These are phyloP conservation scores for Plasmodium blacklocki DNA, from an alignment of 169 alveolate genomes.

Conservation along the genomic window DNA sequence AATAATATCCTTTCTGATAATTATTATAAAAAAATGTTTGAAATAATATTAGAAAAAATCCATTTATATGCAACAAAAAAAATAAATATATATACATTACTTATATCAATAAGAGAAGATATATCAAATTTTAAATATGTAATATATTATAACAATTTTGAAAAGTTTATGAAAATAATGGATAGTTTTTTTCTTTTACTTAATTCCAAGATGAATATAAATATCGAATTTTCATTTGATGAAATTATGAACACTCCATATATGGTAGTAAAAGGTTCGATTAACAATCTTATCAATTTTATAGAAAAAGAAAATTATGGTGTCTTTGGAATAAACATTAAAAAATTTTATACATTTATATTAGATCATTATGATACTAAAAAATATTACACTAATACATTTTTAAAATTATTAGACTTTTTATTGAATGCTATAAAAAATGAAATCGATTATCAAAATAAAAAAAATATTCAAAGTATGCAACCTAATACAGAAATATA, in stretches of 20 bases:
- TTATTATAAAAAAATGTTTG: conserved; percentile 43
- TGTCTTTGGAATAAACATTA: conserved; percentile 21
- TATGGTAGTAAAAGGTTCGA: conserved; percentile 16
- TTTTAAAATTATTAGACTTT: conserved; percentile 24
- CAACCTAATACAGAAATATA: neutral
- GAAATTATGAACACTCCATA: conserved; percentile 39
- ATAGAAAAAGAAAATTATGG: conserved; percentile 27
- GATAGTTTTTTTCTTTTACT: conserved; percentile 27
- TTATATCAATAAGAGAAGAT: conserved; percentile 68
- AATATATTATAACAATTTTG: conserved; percentile 43
- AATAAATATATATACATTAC: conserved; percentile 34
- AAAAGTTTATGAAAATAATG: conserved; percentile 50
- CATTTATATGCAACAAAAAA: conserved; percentile 26
- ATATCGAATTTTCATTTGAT: conserved; percentile 46
- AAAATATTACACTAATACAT: conserved; percentile 8
- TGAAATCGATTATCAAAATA: conserved; percentile 15
- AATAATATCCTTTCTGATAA: conserved; percentile 18
- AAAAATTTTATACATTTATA: conserved; percentile 6
- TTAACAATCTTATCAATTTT: conserved; percentile 32
- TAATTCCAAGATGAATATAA: conserved; percentile 27
- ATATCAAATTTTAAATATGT: conserved; percentile 62
- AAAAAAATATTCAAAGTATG: neutral
- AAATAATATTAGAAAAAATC: conserved; percentile 47
- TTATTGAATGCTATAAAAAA: conserved; percentile 17
- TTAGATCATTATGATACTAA: conserved; percentile 5